A percentile compares a stretch with the other conserved stretches of the same genome.
Conservation (phyloP, 371 early-diverging fungal genomes). For the Cokeromyces recurvatus region DNA sequence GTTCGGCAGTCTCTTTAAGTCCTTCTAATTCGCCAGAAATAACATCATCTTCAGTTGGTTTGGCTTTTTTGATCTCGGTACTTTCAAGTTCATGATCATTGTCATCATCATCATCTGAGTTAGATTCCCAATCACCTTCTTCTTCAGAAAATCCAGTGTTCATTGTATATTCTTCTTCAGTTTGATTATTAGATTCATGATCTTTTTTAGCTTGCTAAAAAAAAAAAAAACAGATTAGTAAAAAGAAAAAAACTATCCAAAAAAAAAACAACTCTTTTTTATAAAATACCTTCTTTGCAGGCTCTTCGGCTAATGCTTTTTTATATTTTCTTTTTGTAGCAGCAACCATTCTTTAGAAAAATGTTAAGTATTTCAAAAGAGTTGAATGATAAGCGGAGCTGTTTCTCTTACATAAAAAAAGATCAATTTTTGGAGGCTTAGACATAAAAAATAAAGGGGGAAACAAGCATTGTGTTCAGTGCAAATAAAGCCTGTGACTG, state of each 20-base stretch:
- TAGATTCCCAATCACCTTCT: conserved; percentile 39
- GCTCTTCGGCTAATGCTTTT: conserved; percentile 3
- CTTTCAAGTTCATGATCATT: conserved; percentile 41
- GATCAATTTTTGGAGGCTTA: not conserved
- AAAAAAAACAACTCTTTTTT: not conserved
- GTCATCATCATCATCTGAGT: conserved; percentile 42
- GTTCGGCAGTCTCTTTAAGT: conserved; percentile 74
- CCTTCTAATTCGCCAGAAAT: conserved; percentile 86
- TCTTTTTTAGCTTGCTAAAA: conserved; percentile 18
- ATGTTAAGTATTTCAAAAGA: too few species aligned
- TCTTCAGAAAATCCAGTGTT: conserved; percentile 36
- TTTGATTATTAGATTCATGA: conserved; percentile 7
- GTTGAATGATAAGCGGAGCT: too few species aligned
- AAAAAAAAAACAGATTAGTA: not conserved
- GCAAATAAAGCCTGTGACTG: too few species aligned
- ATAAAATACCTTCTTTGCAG: conserved; percentile 2
- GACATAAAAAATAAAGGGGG: too few species aligned
- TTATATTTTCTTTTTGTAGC: conserved; percentile 23
- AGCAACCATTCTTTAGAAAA: conserved; percentile 19
- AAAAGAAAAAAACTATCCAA: not conserved
- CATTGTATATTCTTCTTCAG: conserved; percentile 9
- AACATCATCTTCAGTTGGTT: conserved; percentile 31
- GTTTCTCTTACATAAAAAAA: too few species aligned
- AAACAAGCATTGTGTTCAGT: too few species aligned
- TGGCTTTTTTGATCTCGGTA: conserved; percentile 27